Conservation (phyloP, 306 rosid genomes). For the Vigna trinervia region DNA sequence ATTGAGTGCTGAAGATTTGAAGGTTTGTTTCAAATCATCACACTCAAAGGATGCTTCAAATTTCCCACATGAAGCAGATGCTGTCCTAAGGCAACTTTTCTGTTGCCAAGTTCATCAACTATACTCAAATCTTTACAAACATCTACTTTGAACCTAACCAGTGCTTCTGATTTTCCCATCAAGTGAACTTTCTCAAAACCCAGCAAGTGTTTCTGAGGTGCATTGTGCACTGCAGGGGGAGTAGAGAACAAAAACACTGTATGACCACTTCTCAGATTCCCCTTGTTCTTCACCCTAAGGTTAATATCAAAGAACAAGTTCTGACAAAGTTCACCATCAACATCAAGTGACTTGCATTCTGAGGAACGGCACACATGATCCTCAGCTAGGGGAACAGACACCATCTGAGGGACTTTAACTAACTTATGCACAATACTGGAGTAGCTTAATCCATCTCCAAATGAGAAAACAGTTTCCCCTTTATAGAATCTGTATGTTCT, state of each 20-base stretch:
- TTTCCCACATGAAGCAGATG: constrained; percentile 85
- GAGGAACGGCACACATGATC: constrained; percentile 68
- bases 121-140: constrained; percentile 88
- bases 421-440: constrained; percentile 61
- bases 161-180: constrained; percentile 51
- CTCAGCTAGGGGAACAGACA: constrained; percentile 64
- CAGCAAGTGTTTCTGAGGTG: constrained; percentile 82
- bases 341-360: constrained; percentile 69
- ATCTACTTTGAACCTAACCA: constrained; percentile 75
- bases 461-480: constrained; percentile 79
- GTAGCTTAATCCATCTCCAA: constrained; percentile 92
- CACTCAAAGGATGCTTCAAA: constrained; percentile 69
- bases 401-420: constrained; percentile 60
- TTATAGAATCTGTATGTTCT: constrained; percentile 86
- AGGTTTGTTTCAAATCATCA: constrained; percentile 67
- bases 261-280: constrained; percentile 60
- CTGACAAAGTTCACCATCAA: constrained; percentile 58
- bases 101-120: constrained; percentile 84
- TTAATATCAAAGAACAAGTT: constrained; percentile 68
- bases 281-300: constrained; percentile 72
- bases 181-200: constrained; percentile 76
- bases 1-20: constrained; percentile 46
- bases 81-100: constrained; percentile 78
- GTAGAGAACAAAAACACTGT: constrained; percentile 73
- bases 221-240: constrained; percentile 80